Conservation (phyloP, 2,329 filamentous ascomycete genomes). For the Fusarium chaquense region DNA sequence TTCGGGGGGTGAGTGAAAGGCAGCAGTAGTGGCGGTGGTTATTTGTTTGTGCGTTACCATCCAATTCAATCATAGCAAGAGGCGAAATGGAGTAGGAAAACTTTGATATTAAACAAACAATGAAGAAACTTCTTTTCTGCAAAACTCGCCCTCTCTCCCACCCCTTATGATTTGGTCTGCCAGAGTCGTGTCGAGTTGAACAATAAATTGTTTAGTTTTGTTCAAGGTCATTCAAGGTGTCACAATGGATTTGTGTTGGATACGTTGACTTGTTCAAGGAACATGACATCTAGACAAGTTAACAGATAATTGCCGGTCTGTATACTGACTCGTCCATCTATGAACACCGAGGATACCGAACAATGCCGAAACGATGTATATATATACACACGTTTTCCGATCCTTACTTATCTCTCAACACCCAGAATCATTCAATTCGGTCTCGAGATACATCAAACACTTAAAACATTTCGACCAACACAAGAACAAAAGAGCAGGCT, state of each 20-base stretch:
- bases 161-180: neutral
- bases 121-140: slow-evolving; percentile 29
- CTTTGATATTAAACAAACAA: slow-evolving; percentile 46
- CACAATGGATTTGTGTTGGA: neutral
- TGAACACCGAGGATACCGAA: neutral
- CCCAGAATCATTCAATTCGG: neutral
- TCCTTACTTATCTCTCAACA: neutral
- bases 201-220: neutral
- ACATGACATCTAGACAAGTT: neutral
- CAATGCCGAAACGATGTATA: neutral
- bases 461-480: neutral
- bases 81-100: slow-evolving; percentile 54
- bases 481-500: slow-evolving; percentile 1
- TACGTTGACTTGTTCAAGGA: neutral
- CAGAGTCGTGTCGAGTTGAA: neutral
- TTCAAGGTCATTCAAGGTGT: neutral
- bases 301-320: neutral
- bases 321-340: neutral
- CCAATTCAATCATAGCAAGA: slow-evolving; percentile 51
- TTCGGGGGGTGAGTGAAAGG: slow-evolving; percentile 20
- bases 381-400: slow-evolving; percentile 4
- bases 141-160: neutral
- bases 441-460: neutral
- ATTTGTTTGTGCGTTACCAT: slow-evolving; percentile 46
- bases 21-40: slow-evolving; percentile 37